Conservation (phyloP, 345 rosid genomes). For the Citrus hindsii region DNA sequence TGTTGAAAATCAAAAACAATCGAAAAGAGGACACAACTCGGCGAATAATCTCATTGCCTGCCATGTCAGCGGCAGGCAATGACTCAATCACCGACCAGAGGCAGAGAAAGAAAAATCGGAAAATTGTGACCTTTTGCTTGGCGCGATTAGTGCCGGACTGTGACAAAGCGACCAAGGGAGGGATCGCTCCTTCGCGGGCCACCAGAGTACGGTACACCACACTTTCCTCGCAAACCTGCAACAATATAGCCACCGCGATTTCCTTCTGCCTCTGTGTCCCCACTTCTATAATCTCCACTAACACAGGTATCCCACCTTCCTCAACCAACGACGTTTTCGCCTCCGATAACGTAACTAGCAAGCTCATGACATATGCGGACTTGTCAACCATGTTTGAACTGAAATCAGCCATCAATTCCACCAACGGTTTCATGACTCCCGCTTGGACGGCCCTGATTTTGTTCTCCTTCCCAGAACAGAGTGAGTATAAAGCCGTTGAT, state of each 20-base stretch:
- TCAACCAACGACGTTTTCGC: slow-evolving; percentile 71
- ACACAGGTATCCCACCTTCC: slow-evolving; percentile 88
- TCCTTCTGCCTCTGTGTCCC: slow-evolving; percentile 92
- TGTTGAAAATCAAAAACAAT: neutral
- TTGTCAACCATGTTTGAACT: slow-evolving; percentile 97
- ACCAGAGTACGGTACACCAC: slow-evolving; percentile 63
- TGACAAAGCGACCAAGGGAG: slow-evolving; percentile 79
- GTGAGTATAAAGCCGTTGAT: slow-evolving; percentile 78
- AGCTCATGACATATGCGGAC: slow-evolving; percentile 68
- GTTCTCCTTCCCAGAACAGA: slow-evolving; percentile 80
- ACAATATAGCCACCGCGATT: slow-evolving; percentile 61
- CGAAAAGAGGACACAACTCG: neutral
- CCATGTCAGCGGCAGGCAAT: slow-evolving; percentile 24
- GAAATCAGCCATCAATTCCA: slow-evolving; percentile 94
- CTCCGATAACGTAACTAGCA: slow-evolving; percentile 54
- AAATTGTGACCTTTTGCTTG: slow-evolving; percentile 60
- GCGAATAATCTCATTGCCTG: slow-evolving; percentile 4
- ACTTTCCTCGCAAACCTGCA: slow-evolving; percentile 72
- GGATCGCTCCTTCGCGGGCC: slow-evolving; percentile 91
- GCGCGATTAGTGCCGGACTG: slow-evolving; percentile 88
- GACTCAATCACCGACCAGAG: slow-evolving; percentile 5
- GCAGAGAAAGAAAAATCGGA: slow-evolving; percentile 6
- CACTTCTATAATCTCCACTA: slow-evolving; percentile 83
- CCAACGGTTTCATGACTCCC: slow-evolving; percentile 75
- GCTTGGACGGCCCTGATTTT: slow-evolving; percentile 76